These are phyloP conservation scores for Bipolaris cookei DNA, from an alignment of 2,329 filamentous ascomycete genomes.

Conservation along the genomic window DNA sequence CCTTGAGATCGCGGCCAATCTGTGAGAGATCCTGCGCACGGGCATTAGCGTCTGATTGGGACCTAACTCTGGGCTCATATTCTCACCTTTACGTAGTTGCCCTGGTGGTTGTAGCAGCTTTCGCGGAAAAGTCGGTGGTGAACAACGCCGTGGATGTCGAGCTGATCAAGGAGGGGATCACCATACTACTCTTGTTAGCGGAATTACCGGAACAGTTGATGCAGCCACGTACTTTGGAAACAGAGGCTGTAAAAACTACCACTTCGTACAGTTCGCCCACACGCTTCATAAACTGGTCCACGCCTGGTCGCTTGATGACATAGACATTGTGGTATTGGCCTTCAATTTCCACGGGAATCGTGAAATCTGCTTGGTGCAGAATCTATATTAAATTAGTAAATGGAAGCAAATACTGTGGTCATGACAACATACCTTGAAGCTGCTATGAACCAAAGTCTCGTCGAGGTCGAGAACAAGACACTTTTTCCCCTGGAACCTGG, in stretches of 20 bases:
- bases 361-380: slow-evolving; percentile 96
- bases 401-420: not conserved
- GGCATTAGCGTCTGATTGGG: not conserved
- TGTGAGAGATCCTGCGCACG: slow-evolving; percentile 79
- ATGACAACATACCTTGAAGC: slow-evolving; percentile 78
- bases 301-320: slow-evolving; percentile 98
- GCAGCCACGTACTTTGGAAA: slow-evolving; percentile 76
- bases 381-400: slow-evolving; percentile 65
- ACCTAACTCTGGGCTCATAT: slow-evolving; percentile 1
- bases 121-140: slow-evolving; percentile 96
- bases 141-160: slow-evolving; percentile 96
- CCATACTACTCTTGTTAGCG: slow-evolving; percentile 71
- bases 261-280: slow-evolving; percentile 98
- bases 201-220: not conserved
- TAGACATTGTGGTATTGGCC: slow-evolving; percentile 99
- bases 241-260: slow-evolving; percentile 97
- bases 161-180: slow-evolving; percentile 91
- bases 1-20: slow-evolving; percentile 90
- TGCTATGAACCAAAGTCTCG: slow-evolving; percentile 96
- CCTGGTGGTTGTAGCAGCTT: slow-evolving; percentile 99
- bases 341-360: slow-evolving; percentile 98
- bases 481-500: slow-evolving; percentile 84
- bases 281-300: slow-evolving; percentile 98
- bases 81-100: slow-evolving; percentile 90
- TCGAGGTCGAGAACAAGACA: slow-evolving; percentile 95